Percentiles rank a stretch among this genome's conserved stretches.
Evolutionary conservation across 2,329 filamentous ascomycete genomes (phyloP).

Genomic region (Rosellinia necatrix): DNA sequence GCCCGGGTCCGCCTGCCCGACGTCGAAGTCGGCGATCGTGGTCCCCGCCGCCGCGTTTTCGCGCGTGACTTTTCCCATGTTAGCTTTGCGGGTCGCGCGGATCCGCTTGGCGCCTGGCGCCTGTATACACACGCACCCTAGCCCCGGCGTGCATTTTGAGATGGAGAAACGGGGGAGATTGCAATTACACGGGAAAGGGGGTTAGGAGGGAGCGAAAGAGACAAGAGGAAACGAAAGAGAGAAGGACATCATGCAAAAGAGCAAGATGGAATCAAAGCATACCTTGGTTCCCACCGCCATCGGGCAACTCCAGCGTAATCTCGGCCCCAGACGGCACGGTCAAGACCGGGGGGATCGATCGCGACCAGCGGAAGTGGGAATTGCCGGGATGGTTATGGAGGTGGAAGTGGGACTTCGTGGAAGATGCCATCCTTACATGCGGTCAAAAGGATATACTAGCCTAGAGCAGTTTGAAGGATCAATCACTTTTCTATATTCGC

Average conservation of each 20-base stretch:
- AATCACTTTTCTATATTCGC: too few species aligned
- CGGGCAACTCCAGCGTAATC: constrained; percentile 54
- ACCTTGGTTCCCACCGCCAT: constrained; percentile 54
- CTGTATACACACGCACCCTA: too few species aligned
- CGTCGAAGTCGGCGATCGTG: constrained; percentile 46
- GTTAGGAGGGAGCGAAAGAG: not conserved
- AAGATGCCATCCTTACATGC: not conserved
- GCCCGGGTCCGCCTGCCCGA: constrained; percentile 51
- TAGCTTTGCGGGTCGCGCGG: too few species aligned
- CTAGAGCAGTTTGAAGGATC: too few species aligned
- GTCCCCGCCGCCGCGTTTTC: constrained; percentile 42
- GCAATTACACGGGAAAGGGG: too few species aligned
- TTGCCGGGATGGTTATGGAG: constrained; percentile 2
- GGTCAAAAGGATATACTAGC: too few species aligned
- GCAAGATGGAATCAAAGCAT: too few species aligned
- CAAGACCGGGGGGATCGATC: constrained; percentile 7
- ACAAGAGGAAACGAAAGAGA: not conserved
- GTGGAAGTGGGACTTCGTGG: constrained; percentile 1
- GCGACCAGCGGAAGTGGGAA: constrained; percentile 13
- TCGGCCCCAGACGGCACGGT: constrained; percentile 51
- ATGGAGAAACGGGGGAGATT: too few species aligned
- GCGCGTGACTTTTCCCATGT: constrained; percentile 42
- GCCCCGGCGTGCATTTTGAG: too few species aligned
- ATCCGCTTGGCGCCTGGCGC: too few species aligned
- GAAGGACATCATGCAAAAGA: too few species aligned